phyloP scores from a whole-genome alignment of 1,284 basidiomycete species.

The Fomitiporia mediterranea region DNA sequence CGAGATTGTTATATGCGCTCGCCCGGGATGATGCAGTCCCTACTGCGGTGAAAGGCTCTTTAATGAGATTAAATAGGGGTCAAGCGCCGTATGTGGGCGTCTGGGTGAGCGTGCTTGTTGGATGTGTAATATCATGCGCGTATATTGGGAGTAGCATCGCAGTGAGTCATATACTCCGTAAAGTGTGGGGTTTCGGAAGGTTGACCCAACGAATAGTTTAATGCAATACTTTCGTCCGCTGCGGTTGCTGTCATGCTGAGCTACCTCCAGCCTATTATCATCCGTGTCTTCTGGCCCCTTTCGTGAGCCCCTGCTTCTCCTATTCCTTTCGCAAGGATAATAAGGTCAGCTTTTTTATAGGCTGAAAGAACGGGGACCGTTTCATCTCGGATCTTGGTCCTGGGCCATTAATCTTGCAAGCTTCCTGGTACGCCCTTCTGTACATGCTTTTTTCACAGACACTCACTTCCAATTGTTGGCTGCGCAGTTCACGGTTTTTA shows the following conservation, averaged over 20 bases:
- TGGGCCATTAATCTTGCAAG: constrained; percentile 48
- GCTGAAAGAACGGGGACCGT: constrained; percentile 46
- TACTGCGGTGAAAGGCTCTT: constrained; percentile 35
- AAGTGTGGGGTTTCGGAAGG: neutral
- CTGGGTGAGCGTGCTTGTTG: constrained; percentile 50
- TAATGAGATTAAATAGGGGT: constrained; percentile 47
- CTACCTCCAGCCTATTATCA: constrained; percentile 54
- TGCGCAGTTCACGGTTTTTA: constrained; percentile 47
- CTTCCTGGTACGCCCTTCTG: constrained; percentile 35
- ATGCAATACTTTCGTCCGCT: constrained; percentile 51
- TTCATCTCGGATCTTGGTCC: constrained; percentile 49
- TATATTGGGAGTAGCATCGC: constrained; percentile 55
- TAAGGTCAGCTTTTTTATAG: constrained; percentile 26
- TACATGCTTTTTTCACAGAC: neutral
- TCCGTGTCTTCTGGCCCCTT: constrained; percentile 53
- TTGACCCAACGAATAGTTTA: constrained; percentile 35
- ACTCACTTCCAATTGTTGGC: neutral
- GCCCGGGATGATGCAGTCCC: constrained; percentile 50
- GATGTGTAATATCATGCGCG: constrained; percentile 52
- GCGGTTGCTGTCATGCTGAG: constrained; percentile 58
- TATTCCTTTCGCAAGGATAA: neutral
- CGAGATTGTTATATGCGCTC: constrained; percentile 51
- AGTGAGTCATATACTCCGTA: constrained; percentile 31
- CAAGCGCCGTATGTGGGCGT: constrained; percentile 55
- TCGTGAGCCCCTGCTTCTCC: constrained; percentile 34